Conservation (phyloP, 345 rosid genomes). For the Moricandia moricandioides region DNA sequence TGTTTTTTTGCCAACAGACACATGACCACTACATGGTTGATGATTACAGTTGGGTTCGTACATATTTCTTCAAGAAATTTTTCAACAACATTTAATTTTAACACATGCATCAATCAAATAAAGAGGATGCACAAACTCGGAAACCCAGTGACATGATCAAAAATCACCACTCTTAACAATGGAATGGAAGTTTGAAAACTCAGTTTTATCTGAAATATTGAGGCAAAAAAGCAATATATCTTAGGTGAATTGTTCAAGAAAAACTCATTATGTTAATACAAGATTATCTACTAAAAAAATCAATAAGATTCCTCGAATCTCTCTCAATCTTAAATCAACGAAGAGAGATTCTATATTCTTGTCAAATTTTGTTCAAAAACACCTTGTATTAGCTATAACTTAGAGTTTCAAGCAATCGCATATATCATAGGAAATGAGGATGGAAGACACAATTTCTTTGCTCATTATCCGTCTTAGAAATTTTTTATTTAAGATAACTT, state of each 20-base stretch:
- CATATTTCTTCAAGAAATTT: conserved; percentile 85
- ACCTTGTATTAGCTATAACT: neutral
- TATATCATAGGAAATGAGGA: neutral
- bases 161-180: no score
- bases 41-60: conserved; percentile 86
- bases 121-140: no score
- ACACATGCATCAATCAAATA: conserved; percentile 48
- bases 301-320: neutral
- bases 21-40: conserved; percentile 50
- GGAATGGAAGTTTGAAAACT: no score
- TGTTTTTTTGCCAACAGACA: conserved; percentile 45
- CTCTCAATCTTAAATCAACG: neutral
- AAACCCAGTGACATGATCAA: no score
- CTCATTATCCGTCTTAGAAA: neutral
- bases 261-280: no score
- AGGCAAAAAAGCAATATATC: no score
- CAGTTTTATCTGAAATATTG: no score
- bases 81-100: conserved; percentile 50
- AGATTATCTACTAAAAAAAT: neutral
- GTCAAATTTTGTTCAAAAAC: neutral
- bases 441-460: neutral
- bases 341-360: neutral
- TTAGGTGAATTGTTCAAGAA: no score
- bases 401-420: neutral
- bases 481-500: neutral